These are phyloP conservation scores for Lentinus tigrinus DNA, from an alignment of 768 basidiomycete genomes.

Conservation along the genomic window DNA sequence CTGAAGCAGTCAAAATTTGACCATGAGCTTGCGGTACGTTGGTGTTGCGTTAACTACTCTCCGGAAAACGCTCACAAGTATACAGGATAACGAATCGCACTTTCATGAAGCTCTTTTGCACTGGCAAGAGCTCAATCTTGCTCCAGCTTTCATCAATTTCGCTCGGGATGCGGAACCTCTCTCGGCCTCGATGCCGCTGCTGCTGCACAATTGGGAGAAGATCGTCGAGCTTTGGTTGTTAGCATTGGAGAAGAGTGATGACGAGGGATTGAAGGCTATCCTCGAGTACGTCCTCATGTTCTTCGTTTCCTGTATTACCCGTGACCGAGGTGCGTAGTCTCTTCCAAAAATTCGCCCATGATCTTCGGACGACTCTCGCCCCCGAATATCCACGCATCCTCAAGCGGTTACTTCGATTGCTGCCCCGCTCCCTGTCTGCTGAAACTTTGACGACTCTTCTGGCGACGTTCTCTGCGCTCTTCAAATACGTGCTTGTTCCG, in stretches of 20 bases:
- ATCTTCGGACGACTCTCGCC: slow-evolving; percentile 73
- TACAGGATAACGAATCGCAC: slow-evolving; percentile 74
- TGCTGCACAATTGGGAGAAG: slow-evolving; percentile 77
- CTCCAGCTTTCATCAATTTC: slow-evolving; percentile 72
- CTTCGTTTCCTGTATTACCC: neutral
- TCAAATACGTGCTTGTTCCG: slow-evolving; percentile 73
- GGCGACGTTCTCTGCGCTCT: slow-evolving; percentile 64
- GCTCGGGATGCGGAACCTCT: slow-evolving; percentile 58
- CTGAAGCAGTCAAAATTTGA: slow-evolving; percentile 52
- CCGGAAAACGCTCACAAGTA: neutral
- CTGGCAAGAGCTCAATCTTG: slow-evolving; percentile 79
- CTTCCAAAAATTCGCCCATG: slow-evolving; percentile 74
- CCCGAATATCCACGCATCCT: slow-evolving; percentile 62
- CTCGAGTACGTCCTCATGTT: slow-evolving; percentile 58
- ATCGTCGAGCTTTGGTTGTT: slow-evolving; percentile 64
- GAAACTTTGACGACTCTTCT: slow-evolving; percentile 61
- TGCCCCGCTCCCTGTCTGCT: slow-evolving; percentile 59
- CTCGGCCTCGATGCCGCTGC: slow-evolving; percentile 73
- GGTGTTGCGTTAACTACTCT: neutral
- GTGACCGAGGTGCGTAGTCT: slow-evolving; percentile 45
- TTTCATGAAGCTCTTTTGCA: slow-evolving; percentile 73
- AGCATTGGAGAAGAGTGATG: slow-evolving; percentile 57
- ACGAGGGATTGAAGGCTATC: slow-evolving; percentile 71
- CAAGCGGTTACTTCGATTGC: slow-evolving; percentile 51
- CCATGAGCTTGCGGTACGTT: slow-evolving; percentile 52